Conservation (phyloP, 2,329 filamentous ascomycete species). For the Diaporthe ampelina region DNA sequence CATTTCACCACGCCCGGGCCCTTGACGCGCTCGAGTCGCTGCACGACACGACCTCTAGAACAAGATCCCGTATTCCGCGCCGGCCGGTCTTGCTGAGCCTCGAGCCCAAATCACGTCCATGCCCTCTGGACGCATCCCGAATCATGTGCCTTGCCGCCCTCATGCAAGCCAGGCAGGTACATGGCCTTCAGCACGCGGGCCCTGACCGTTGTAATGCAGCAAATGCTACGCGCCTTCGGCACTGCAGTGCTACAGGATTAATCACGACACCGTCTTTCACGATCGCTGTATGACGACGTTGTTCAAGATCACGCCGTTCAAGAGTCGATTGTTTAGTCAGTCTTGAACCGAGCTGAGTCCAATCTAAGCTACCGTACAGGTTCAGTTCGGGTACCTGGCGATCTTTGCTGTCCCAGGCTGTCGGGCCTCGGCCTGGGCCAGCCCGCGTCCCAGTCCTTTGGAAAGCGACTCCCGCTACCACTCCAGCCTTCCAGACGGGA, state of each 20-base stretch:
- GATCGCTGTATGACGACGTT: background rate
- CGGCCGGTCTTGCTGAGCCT: background rate
- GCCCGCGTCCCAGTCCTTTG: conserved; percentile 25
- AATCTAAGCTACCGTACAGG: background rate
- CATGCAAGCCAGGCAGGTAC: conserved; percentile 18
- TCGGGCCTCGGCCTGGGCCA: conserved; percentile 26
- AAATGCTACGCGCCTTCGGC: background rate
- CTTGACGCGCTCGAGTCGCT: conserved; percentile 4
- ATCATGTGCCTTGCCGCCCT: conserved; percentile 7
- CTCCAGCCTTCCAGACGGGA: background rate
- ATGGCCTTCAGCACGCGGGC: conserved; percentile 7
- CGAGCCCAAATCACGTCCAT: background rate
- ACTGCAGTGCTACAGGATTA: conserved; percentile 15
- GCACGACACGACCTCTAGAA: background rate
- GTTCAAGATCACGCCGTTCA: background rate
- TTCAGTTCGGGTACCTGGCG: conserved; percentile 2
- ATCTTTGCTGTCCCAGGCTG: conserved; percentile 30
- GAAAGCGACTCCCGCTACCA: conserved; percentile 26
- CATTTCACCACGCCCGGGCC: background rate
- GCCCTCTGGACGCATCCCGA: conserved; percentile 8
- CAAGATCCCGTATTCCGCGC: background rate
- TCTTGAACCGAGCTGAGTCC: background rate
- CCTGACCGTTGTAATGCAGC: conserved; percentile 19
- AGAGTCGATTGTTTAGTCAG: background rate
- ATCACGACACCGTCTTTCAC: background rate